Percentiles rank a stretch among this genome's conserved stretches.
Conservation (phyloP, 176 grass and related monocot genomes). For the Poa annua region DNA sequence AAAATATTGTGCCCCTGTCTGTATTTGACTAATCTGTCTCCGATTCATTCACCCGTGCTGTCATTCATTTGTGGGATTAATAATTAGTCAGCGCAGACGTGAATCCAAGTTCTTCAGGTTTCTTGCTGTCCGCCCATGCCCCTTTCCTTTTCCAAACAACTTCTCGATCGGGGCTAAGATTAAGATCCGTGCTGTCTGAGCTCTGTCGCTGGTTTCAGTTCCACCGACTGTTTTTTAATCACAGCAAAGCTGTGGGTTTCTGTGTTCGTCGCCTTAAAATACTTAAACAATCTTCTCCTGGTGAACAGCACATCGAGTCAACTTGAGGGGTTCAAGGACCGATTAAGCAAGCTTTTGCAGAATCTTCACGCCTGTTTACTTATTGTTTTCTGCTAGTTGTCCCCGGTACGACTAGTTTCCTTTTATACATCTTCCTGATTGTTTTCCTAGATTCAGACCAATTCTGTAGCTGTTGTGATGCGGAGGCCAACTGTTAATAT, state of each 20-base stretch:
- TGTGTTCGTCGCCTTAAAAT: slow-evolving; percentile 39
- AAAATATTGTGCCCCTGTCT: background rate
- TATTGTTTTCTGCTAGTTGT: background rate
- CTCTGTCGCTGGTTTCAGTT: slow-evolving; percentile 36
- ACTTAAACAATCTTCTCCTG: slow-evolving; percentile 36
- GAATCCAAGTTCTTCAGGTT: slow-evolving; percentile 35
- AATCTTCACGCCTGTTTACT: slow-evolving; percentile 46
- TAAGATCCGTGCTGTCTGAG: slow-evolving; percentile 35
- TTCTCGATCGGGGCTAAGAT: slow-evolving; percentile 23
- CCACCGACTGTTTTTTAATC: slow-evolving; percentile 25
- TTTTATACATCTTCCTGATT: background rate
- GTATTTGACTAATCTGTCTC: slow-evolving; percentile 3
- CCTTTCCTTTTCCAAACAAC: slow-evolving; percentile 5
- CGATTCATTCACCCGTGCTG: background rate
- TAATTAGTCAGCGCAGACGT: slow-evolving; percentile 23
- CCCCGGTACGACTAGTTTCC: background rate
- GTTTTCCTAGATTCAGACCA: slow-evolving; percentile 27
- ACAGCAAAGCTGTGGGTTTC: slow-evolving; percentile 39
- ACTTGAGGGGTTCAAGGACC: slow-evolving; percentile 58
- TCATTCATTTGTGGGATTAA: background rate
- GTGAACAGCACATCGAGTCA: slow-evolving; percentile 39
- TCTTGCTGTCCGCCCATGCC: slow-evolving; percentile 16
- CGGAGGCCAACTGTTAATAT: slow-evolving; percentile 1
- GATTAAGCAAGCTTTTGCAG: slow-evolving; percentile 29
- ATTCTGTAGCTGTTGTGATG: slow-evolving; percentile 33